A percentile compares a stretch with the other conserved stretches of the same genome.
phyloP scores from a whole-genome alignment of 805 yeast genomes.

The Sugiyamaella chiloensis region DNA sequence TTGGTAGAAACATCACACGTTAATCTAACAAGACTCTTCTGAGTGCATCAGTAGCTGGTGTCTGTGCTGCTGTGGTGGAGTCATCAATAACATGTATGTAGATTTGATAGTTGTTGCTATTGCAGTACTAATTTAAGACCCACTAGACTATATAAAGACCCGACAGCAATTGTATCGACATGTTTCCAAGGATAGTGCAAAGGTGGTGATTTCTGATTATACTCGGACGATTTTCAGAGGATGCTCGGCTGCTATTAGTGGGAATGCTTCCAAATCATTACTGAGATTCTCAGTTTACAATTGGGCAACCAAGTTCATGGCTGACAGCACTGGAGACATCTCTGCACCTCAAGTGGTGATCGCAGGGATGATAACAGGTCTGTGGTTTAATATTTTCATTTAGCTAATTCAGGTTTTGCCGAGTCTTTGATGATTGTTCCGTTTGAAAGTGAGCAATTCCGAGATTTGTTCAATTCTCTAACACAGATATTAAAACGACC shows the following conservation, averaged over 20 bases:
- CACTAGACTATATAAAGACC: conserved; percentile 39
- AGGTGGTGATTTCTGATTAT: conserved; percentile 14
- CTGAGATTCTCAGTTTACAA: conserved; percentile 74
- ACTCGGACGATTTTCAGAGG: conserved; percentile 47
- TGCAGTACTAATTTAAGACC: conserved; percentile 32
- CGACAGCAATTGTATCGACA: conserved; percentile 33
- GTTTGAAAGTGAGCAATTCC: conserved; percentile 53
- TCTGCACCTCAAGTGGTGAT: conserved; percentile 74
- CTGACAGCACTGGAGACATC: conserved; percentile 50
- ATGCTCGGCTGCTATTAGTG: conserved; percentile 69
- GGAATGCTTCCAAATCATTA: conserved; percentile 68
- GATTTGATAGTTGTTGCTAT: neutral
- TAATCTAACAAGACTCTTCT: conserved; percentile 25
- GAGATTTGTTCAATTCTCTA: neutral
- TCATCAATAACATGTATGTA: conserved; percentile 36
- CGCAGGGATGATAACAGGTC: conserved; percentile 82
- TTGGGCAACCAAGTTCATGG: conserved; percentile 65
- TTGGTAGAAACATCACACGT: neutral
- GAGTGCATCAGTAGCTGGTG: conserved; percentile 38
- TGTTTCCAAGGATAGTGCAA: conserved; percentile 13
- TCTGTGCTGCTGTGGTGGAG: conserved; percentile 38
- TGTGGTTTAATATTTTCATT: conserved; percentile 33
- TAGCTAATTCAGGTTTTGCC: conserved; percentile 2
- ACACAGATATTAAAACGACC: conserved; percentile 24
- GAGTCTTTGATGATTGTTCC: conserved; percentile 81